Evolutionary conservation across 2,329 filamentous ascomycete genomes (phyloP).

Genomic region (Penicillium sp.): DNA sequence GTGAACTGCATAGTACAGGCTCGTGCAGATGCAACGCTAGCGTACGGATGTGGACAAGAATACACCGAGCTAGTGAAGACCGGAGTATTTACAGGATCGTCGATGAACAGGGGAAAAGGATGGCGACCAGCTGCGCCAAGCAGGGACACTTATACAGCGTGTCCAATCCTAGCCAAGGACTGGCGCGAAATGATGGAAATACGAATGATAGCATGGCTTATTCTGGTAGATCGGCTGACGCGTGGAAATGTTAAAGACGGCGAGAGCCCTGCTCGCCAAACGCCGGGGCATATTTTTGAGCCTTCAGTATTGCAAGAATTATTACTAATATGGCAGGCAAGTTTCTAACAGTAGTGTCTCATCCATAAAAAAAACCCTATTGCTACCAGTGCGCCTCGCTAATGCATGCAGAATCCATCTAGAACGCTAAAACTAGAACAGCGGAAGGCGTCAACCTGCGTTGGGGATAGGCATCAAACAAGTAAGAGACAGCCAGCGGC

Average conservation of each 20-base stretch:
- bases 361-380: background rate
- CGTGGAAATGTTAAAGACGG: background rate
- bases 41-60: background rate
- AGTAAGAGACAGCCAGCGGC: background rate
- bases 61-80: background rate
- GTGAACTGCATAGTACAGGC: background rate
- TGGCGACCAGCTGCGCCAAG: background rate
- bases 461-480: background rate
- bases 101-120: background rate
- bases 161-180: background rate
- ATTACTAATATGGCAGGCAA: background rate
- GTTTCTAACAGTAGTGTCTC: background rate
- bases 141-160: background rate
- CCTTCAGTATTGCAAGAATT: too few relatives aligned
- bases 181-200: background rate
- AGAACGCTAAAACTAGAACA: background rate
- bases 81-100: background rate
- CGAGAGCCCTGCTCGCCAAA: too few relatives aligned
- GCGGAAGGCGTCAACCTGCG: background rate
- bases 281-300: too few relatives aligned
- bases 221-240: background rate
- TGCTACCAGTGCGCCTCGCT: constrained; percentile 15
- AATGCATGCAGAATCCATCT: constrained; percentile 12
- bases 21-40: background rate
- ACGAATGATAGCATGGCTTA: background rate